Conservation (phyloP, 345 rosid species). For the Eucalyptus guilfoylei region DNA sequence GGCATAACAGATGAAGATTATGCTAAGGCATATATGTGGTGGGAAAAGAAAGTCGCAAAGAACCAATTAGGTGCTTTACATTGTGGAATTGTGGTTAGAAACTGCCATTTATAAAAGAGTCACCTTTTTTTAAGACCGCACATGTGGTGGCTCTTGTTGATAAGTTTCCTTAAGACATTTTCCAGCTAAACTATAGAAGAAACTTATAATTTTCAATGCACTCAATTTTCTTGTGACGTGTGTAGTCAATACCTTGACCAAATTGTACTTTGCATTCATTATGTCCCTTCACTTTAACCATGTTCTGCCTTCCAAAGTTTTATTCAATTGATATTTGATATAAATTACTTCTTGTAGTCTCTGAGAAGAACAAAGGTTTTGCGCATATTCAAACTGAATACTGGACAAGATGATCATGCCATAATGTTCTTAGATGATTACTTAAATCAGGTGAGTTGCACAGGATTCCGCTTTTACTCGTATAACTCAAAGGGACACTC, state of each 20-base stretch:
- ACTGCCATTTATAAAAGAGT: neutral
- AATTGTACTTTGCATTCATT: neutral
- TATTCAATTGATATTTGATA: neutral
- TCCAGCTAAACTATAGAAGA: neutral
- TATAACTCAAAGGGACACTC: neutral
- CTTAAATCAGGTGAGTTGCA: constrained; percentile 41
- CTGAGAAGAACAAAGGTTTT: constrained; percentile 63
- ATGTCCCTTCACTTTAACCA: neutral
- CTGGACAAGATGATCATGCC: constrained; percentile 91
- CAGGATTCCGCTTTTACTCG: neutral
- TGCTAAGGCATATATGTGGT: neutral
- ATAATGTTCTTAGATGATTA: constrained; percentile 82
- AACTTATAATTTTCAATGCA: neutral
- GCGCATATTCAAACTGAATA: constrained; percentile 74
- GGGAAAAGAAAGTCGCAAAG: neutral
- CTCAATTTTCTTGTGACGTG: neutral
- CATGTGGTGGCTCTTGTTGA: neutral
- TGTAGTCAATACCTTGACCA: neutral
- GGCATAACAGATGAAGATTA: neutral
- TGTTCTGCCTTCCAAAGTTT: neutral
- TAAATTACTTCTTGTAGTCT: constrained; percentile 22
- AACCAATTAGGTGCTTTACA: neutral
- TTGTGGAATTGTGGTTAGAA: neutral
- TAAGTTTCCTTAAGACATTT: neutral
- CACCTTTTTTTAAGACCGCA: neutral